Base-by-base conservation (phyloP, 139 green algal genomes). In the Edaphochlamys debaryana region DNA sequence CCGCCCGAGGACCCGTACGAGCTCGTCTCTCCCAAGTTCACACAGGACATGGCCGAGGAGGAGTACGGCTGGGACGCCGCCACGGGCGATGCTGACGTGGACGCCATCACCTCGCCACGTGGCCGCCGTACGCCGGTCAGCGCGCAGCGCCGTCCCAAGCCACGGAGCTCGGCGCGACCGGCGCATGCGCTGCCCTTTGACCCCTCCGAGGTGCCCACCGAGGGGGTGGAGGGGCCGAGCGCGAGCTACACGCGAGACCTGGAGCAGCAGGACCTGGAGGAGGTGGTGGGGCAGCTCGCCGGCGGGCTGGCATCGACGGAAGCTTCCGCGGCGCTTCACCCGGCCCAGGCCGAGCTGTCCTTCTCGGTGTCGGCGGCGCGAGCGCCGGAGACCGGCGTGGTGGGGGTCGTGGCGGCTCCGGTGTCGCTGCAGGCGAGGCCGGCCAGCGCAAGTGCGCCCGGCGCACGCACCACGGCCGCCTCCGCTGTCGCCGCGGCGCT, bases 51-150 rank as follows among this genome's bases (percentile, higher is more conserved):
- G 62, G 76, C 76, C 30, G 76, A 82, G 34, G 76, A 82, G 45
- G 76, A 82, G 76, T 82, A 82, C 63, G 76, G 76, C n/a, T 73
- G 62, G 76, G 76, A 82, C 15, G 76, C 25, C 32, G 76, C 62
- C 27, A 82, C 76, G 1, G 76, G 76, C 5, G 76, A 82, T 27
- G 63, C 27, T 0, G 76, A 82, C 11, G 76, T 82, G 7, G 76
- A 82, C 62, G 52, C 52, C 34, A 9, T 73, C 8, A 36, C 42
- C 0, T 82, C 76, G 27, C 76, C 63, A 20, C 42, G 63, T 0
- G 63, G 76, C 7, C 62, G 30, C 2, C 36, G 42, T 41, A 63
- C 75, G 32, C 41, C 76, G 22, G 42, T 62, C 22, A 41, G 76
- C 22, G 32, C 60, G 38, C 3, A 27, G 60, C 17, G 30, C n/a